phyloP scores from a whole-genome alignment of 139 green algal species.

The Coelastrella sp. region DNA sequence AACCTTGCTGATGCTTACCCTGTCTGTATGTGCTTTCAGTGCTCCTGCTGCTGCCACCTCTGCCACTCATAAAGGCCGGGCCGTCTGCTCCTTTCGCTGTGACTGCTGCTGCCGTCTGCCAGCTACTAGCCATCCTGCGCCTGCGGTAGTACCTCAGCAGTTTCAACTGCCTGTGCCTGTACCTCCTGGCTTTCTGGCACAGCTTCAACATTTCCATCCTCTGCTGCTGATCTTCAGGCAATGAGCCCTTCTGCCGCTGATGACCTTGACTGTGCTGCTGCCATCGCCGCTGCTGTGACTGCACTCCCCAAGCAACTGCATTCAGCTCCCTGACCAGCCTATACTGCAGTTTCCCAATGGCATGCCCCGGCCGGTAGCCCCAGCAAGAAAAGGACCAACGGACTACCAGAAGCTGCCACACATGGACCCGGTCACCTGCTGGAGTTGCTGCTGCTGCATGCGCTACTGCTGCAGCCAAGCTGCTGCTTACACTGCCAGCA shows the following conservation, averaged over 20 bases:
- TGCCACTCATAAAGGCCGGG: neutral
- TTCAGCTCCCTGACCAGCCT: slow-evolving; percentile 25
- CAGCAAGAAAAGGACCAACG: slow-evolving; percentile 6
- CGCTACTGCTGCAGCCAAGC: slow-evolving; percentile 20
- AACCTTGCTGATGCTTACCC: neutral
- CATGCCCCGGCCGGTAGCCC: neutral
- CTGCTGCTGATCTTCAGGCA: neutral
- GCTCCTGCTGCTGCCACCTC: neutral
- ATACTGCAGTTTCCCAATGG: slow-evolving; percentile 25
- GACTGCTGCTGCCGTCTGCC: neutral
- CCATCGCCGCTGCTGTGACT: neutral
- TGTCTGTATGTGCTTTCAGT: neutral
- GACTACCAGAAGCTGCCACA: slow-evolving; percentile 24
- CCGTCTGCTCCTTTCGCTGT: neutral
- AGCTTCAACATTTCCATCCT: neutral
- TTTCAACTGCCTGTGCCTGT: neutral
- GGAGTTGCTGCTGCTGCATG: neutral
- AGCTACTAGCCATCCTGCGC: neutral
- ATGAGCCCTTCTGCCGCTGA: neutral
- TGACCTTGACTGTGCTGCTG: neutral
- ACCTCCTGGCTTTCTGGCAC: neutral
- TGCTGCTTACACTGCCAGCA: neutral
- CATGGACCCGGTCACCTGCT: neutral
- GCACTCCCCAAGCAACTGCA: neutral
- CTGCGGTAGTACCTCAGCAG: neutral